These are phyloP conservation scores for Skeletonema menzelii DNA, from an alignment of 108 stramenopile genomes.

Conservation along the genomic window DNA sequence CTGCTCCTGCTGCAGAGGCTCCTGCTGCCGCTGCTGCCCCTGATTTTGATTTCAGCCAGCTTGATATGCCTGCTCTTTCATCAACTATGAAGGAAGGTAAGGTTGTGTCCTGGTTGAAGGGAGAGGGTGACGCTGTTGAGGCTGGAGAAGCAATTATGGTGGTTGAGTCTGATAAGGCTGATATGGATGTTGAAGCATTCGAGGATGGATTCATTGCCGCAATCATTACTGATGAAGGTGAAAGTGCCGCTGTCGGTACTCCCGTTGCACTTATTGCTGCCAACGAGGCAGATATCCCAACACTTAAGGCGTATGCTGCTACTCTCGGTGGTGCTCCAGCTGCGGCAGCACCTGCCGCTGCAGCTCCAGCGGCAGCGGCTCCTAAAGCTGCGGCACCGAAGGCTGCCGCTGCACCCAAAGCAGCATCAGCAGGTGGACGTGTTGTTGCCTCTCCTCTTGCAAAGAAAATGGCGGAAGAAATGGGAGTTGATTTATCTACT, in stretches of 20 bases:
- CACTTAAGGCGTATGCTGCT: conserved; percentile 79
- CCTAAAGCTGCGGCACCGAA: conserved; percentile 63
- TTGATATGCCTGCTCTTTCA: conserved; percentile 97
- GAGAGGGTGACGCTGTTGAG: conserved; percentile 88
- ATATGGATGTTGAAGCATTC: conserved; percentile 98
- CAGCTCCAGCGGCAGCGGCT: conserved; percentile 56
- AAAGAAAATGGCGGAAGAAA: conserved; percentile 85
- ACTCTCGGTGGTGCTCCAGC: conserved; percentile 52
- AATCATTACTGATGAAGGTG: conserved; percentile 91
- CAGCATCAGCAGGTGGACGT: conserved; percentile 74
- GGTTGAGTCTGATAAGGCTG: conserved; percentile 97
- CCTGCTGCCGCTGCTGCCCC: conserved; percentile 46
- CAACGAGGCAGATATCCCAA: conserved; percentile 76
- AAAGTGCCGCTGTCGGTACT: conserved; percentile 86
- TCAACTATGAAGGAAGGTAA: conserved; percentile 99
- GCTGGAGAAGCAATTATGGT: conserved; percentile 96
- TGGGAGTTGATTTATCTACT: conserved; percentile 83
- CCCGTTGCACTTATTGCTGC: conserved; percentile 92
- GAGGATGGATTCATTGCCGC: conserved; percentile 95
- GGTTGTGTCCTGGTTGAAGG: conserved; percentile 95
- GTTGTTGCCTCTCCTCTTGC: conserved; percentile 95
- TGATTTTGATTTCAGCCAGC: conserved; percentile 75
- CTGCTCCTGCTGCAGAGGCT: conserved; percentile 45
- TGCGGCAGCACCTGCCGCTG: conserved; percentile 58
- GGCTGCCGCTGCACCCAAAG: conserved; percentile 49